Percentiles rank a stretch among this genome's conserved stretches.
These are phyloP conservation scores for Saccharomyces mikatae DNA, from an alignment of 805 yeast genomes.

Conservation along the genomic window DNA sequence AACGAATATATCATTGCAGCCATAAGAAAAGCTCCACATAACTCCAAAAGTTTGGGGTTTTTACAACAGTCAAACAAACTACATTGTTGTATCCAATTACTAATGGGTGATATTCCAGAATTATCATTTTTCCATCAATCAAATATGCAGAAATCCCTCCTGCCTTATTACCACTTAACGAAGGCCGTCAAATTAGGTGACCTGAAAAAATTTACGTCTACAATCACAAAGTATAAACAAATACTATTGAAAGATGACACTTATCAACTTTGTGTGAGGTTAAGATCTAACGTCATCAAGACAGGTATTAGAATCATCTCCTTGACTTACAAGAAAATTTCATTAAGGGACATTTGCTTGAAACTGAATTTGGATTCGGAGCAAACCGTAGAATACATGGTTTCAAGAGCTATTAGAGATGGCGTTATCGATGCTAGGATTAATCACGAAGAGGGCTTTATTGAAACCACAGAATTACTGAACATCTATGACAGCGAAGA, in stretches of 20 bases:
- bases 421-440: slow-evolving; percentile 94
- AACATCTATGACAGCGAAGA: slow-evolving; percentile 81
- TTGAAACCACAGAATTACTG: slow-evolving; percentile 79
- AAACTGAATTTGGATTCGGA: slow-evolving; percentile 88
- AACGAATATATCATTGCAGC: slow-evolving; percentile 90
- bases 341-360: slow-evolving; percentile 88
- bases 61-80: slow-evolving; percentile 84
- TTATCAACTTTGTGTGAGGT: slow-evolving; percentile 74
- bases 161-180: slow-evolving; percentile 79
- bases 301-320: slow-evolving; percentile 94
- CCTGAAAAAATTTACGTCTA: slow-evolving; percentile 66
- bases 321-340: slow-evolving; percentile 80
- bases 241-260: slow-evolving; percentile 68
- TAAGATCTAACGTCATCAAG: slow-evolving; percentile 94
- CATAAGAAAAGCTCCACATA: slow-evolving; percentile 91
- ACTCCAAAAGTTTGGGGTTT: slow-evolving; percentile 76
- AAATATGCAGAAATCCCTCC: slow-evolving; percentile 49
- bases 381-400: slow-evolving; percentile 93
- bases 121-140: slow-evolving; percentile 68
- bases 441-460: slow-evolving; percentile 82
- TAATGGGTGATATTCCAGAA: slow-evolving; percentile 96
- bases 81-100: slow-evolving; percentile 77
- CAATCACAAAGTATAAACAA: slow-evolving; percentile 53
- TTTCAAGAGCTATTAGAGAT: slow-evolving; percentile 92
- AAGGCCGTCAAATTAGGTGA: slow-evolving; percentile 92